Base-by-base conservation (phyloP, 176 grass and related monocot species). In the Secale cereale region DNA sequence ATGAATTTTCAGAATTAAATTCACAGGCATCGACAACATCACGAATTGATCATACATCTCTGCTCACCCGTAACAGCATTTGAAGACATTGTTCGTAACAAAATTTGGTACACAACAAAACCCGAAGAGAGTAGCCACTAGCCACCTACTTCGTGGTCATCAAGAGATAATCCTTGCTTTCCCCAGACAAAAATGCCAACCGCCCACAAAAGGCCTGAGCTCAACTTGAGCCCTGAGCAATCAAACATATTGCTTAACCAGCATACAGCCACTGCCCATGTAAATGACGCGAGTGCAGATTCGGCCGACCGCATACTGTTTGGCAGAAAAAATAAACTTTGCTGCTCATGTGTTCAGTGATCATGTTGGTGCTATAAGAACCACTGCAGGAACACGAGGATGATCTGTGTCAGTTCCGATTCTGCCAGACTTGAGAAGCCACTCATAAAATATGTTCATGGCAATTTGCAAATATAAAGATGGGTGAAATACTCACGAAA, bases 91-190 rank as follows among this genome's bases (percentile, higher is more conserved):
- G 3, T 37, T 77, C 52, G 3, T 63, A 72, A 73, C 73, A 86
- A 78, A 84, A 90, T 50, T 40, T 19, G 8, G 5, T 41, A n/a
- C 15, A 70, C 36, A 81, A 40, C 43, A 82, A 56, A 56, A 22
- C 10, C 83, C 41, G 3, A 35, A 28, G 52, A 19, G 48, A 19
- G 1, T 36, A 30, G 59, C 2, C n/a, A n/a, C n/a, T n/a, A 8
- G 36, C 41, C 20, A 74, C 54, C 40, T 3, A 57, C 62, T 75
- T n/a, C 57, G 48, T 32, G 26, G 23, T 76, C n/a, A n/a, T n/a
- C 0, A 33, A n/a, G 27, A 59, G 32, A 39, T 19, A 40, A 78
- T 57, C 29, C 84, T 40, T 74, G 5, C 26, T 62, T 6, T 3
- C 6, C 3, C 56, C 25, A 1, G 6, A 50, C 80, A 73, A 81